Conservation (phyloP, 352 stramenopile species). For the Pythium rishiriense region DNA sequence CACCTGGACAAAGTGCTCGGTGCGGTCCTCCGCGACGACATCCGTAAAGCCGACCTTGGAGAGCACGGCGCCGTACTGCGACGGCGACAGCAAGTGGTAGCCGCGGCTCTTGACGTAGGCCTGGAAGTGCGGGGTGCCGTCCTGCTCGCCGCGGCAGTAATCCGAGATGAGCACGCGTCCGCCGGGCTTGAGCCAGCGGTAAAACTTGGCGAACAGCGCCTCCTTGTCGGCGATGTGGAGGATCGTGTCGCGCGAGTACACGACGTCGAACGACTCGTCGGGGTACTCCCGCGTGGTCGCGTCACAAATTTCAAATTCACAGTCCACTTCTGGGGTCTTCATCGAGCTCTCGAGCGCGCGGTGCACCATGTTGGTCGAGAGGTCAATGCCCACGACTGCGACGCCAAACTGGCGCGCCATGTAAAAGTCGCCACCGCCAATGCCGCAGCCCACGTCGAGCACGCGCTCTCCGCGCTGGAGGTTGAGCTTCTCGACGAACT, state of each 20-base stretch:
- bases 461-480: conserved; percentile 35
- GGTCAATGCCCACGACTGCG: conserved; percentile 41
- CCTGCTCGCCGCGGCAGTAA: conserved; percentile 40
- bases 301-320: conserved; percentile 44
- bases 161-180: conserved; percentile 67
- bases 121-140: conserved; percentile 29
- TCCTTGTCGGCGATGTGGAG: conserved; percentile 70
- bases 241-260: conserved; percentile 81
- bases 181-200: conserved; percentile 64
- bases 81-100: conserved; percentile 35
- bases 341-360: conserved; percentile 32
- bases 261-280: conserved; percentile 39
- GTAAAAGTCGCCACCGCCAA: conserved; percentile 75
- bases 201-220: conserved; percentile 64
- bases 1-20: conserved; percentile 39
- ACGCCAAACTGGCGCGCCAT: conserved; percentile 78
- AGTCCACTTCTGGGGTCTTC: conserved; percentile 9
- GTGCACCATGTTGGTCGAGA: conserved; percentile 47
- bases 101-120: conserved; percentile 39
- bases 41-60: conserved; percentile 30
- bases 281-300: conserved; percentile 35
- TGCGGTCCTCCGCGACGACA: conserved; percentile 38
- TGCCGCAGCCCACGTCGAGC: conserved; percentile 79
- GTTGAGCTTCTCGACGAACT: conserved; percentile 44
- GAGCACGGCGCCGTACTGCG: conserved; percentile 35